Base-by-base conservation (phyloP, 1,284 basidiomycete genomes). In the Cryptococcus amylolentus region DNA sequence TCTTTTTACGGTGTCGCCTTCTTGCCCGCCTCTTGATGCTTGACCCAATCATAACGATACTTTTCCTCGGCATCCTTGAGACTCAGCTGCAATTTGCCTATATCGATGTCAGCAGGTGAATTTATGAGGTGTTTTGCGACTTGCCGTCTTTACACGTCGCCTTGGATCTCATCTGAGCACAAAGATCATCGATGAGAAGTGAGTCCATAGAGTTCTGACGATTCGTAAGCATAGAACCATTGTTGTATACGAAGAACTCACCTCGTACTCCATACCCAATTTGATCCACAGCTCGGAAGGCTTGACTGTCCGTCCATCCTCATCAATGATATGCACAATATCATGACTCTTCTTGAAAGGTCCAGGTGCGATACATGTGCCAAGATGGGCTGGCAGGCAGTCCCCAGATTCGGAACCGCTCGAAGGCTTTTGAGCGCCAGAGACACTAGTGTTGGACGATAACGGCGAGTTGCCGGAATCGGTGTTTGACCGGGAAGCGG, bases 181-280 rank as follows among this genome's bases (percentile, higher is more conserved):
- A 78, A 41, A 78, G 64, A 55, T 78, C 76, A 52, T 78, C 76
- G 46, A 78, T 70, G 37, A 77, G 55, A n/a, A 78, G 58, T 35
- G 75, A 65, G 48, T 66, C 64, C 5, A 66, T 61, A n/a, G 57
- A 44, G 38, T 54, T 41, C 52, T 56, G 23, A 26, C 2, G 1
- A 51, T 23, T 51, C 14, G 9, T n/a, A 13, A 18, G 10, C 10
- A 9, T 37, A 40, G 2, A 10, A 27, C 26, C 26, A 2, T 10
- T 35, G 31, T 10, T 35, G 7, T 35, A 35, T n/a, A 37, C 9
- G 26, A 27, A 5, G 9, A 4, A 65, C 69, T 61, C 54, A 69
- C 67, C 51, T 59, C 51, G 54, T 71, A 52, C 55, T 67, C 61
- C 61, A 69, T 65, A 18, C 69, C 67, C 52, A 73, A 68, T 45